Evolutionary conservation across 2,329 filamentous ascomycete species (phyloP).

Genomic region (Botrytis galanthina): DNA sequence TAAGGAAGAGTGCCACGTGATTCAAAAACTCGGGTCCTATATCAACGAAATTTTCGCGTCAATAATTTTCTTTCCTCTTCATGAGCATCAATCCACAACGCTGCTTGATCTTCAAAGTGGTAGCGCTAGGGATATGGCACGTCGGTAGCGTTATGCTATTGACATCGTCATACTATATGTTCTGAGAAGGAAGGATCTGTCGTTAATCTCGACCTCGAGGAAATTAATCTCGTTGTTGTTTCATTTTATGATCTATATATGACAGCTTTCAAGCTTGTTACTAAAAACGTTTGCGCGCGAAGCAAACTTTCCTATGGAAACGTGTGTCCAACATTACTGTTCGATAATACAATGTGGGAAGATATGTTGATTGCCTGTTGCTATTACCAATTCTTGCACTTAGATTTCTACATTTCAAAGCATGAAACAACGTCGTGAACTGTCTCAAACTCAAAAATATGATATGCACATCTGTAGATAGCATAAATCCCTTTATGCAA

Average conservation of each 20-base stretch:
- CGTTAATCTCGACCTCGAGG: slow-evolving; percentile 43
- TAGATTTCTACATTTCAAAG: neutral
- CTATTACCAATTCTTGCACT: neutral
- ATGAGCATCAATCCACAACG: slow-evolving; percentile 39
- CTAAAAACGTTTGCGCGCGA: neutral
- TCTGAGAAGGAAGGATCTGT: slow-evolving; percentile 42
- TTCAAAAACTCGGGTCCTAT: slow-evolving; percentile 21
- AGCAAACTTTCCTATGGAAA: too few species aligned
- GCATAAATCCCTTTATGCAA: neutral
- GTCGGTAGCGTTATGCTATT: slow-evolving; percentile 38
- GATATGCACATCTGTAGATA: neutral
- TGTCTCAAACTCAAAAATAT: neutral
- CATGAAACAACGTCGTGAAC: neutral
- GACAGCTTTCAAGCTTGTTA: neutral
- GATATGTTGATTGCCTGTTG: neutral
- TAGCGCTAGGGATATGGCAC: slow-evolving; percentile 31
- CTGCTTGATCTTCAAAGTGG: slow-evolving; percentile 35
- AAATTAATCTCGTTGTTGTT: slow-evolving; percentile 40
- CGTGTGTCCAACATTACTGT: neutral
- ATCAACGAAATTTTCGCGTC: slow-evolving; percentile 26
- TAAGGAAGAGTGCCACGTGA: neutral
- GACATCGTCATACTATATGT: slow-evolving; percentile 32
- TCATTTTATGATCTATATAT: slow-evolving; percentile 43
- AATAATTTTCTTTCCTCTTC: slow-evolving; percentile 23
- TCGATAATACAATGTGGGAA: neutral